These are phyloP conservation scores for Trichoderma sp. DNA, from an alignment of 2,329 filamentous ascomycete genomes.

Conservation along the genomic window DNA sequence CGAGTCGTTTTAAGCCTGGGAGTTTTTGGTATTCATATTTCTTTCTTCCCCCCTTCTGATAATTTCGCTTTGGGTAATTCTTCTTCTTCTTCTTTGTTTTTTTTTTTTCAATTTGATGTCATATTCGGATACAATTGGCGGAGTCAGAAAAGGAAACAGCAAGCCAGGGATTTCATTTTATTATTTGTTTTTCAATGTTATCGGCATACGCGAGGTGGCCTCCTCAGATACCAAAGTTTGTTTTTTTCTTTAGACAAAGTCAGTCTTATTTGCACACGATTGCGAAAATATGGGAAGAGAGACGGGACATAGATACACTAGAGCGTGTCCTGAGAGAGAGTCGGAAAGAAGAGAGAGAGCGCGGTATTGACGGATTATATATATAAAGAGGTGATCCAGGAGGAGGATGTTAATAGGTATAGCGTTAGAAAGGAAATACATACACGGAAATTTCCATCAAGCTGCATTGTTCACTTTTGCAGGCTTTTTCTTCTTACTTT, in stretches of 20 bases:
- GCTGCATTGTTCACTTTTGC: neutral
- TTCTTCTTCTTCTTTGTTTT: neutral
- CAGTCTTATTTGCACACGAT: conserved; percentile 11
- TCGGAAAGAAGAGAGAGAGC: conserved; percentile 1
- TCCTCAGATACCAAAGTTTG: conserved; percentile 22
- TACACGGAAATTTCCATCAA: conserved; percentile 18
- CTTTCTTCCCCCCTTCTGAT: neutral
- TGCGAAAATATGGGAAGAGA: neutral
- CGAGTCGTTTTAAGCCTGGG: conserved; percentile 8
- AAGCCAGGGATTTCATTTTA: neutral
- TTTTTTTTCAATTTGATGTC: neutral
- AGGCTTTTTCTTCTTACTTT: neutral
- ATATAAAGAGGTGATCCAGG: neutral
- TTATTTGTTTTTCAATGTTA: conserved; percentile 2
- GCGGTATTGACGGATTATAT: conserved; percentile 1
- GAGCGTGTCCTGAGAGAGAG: conserved; percentile 14
- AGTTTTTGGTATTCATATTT: conserved; percentile 3
- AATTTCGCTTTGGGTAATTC: neutral
- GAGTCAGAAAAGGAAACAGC: conserved; percentile 11
- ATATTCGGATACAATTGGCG: neutral
- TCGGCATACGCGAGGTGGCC: conserved; percentile 10
- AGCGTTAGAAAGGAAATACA: conserved; percentile 18
- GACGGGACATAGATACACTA: conserved; percentile 6
- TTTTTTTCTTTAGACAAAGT: conserved; percentile 10
- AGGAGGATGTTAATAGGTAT: neutral